Base-by-base conservation (phyloP, 2,329 filamentous ascomycete genomes). In the Penicillium hesseltinei region DNA sequence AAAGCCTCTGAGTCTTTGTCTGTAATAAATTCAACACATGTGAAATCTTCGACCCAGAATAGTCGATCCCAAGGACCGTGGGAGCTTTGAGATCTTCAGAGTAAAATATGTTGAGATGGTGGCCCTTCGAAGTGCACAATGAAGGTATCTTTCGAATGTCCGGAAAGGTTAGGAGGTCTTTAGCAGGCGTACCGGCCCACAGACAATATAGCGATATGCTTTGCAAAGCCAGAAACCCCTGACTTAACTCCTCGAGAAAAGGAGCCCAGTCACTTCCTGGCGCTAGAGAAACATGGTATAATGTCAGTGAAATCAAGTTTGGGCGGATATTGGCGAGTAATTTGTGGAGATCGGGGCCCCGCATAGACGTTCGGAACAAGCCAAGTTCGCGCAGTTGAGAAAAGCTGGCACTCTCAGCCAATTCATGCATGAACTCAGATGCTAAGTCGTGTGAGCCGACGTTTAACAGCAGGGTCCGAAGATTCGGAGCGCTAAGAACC, bases 381-480 rank as follows among this genome's bases (percentile, higher is more conserved):
- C 63, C 63, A 2, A 67, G 45, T 33, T 67, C 65, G 19, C 59
- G 42, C 9, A 67, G 43, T 7, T 61, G 38, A 1, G 63, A 43
- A 19, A 67, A 63, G 0, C 38, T 25, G 4, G 57, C 63, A 4
- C 45, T 51, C n/a, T 66, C 65, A 3, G 65, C 63, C 2, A 68
- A 27, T 29, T 68, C 64, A 51, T 68, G 62, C 55, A 68, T 62
- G 5, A 68, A 68, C 31, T 65, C 64, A 36, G 56, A 55, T 5
- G 66, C 62, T 17, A 68, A 17, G 27, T 66, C 63, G 21, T 67
- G 64, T 1, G 61, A 66, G 17, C 64, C 63, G 4, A 68, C 46
- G 5, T 65, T 67, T 1, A 68, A 29, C 0, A 61, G 39, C 10
- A 68, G 59, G 5, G 59, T 64, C 5, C 55, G 58, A 19, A 68